Percentiles rank a stretch among this genome's conserved stretches.
These are phyloP conservation scores for Verticillium zaregamsianum DNA, from an alignment of 2,329 filamentous ascomycete genomes.

Conservation along the genomic window DNA sequence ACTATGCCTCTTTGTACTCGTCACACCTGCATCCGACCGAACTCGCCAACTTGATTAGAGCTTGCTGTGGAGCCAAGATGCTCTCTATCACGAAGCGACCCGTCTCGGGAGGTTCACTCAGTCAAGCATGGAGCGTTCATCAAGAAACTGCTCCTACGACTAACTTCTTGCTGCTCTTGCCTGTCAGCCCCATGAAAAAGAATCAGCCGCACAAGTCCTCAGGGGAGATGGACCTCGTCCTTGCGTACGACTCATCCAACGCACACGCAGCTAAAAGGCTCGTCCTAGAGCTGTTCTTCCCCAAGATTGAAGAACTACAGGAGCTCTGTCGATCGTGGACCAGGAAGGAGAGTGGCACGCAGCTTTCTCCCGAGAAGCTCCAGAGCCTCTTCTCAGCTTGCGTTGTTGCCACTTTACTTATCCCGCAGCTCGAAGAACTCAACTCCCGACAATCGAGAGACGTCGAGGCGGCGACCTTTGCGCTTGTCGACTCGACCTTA, in stretches of 20 bases:
- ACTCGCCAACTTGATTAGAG: conserved; percentile 64
- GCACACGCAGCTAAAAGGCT: conserved; percentile 44
- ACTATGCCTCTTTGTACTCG: conserved; percentile 62
- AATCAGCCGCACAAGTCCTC: not conserved
- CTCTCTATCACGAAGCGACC: conserved; percentile 25
- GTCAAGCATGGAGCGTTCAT: conserved; percentile 43
- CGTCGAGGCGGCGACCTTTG: conserved; percentile 38
- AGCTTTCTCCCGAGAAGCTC: conserved; percentile 48
- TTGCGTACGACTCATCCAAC: conserved; percentile 27
- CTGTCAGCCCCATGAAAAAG: conserved; percentile 17
- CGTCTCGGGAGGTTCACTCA: conserved; percentile 42
- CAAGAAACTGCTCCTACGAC: conserved; percentile 38
- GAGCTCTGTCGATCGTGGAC: conserved; percentile 44
- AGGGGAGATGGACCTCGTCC: conserved; percentile 10
- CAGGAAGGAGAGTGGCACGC: conserved; percentile 39
- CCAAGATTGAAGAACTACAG: conserved; percentile 47
- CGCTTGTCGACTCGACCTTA: conserved; percentile 36
- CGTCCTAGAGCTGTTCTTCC: conserved; percentile 48
- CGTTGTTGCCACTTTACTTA: conserved; percentile 38
- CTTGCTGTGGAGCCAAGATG: conserved; percentile 55
- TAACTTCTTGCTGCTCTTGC: conserved; percentile 52
- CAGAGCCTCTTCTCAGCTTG: conserved; percentile 48
- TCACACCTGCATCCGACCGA: conserved; percentile 61
- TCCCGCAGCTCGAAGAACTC: conserved; percentile 42
- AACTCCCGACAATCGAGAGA: conserved; percentile 45